A percentile compares a stretch with the other conserved stretches of the same genome.
Evolutionary conservation across 2,329 filamentous ascomycete genomes (phyloP).

Genomic region (Fusarium buharicum): DNA sequence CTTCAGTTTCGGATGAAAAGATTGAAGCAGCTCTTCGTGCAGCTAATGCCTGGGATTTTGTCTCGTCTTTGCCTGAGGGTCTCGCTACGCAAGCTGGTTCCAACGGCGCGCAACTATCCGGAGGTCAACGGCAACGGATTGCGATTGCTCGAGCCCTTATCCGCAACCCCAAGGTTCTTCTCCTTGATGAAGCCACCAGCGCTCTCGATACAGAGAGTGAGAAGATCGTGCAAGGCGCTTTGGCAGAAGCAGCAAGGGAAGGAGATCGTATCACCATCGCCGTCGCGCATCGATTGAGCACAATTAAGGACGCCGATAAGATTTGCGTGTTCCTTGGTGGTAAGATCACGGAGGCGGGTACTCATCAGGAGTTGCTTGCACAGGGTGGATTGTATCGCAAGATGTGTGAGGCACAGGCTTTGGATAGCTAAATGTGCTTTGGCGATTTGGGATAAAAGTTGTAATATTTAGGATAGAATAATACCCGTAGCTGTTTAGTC

Average conservation of each 20-base stretch:
- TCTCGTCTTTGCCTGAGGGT: constrained; percentile 53
- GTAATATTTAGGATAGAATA: constrained; percentile 29
- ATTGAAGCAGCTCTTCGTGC: constrained; percentile 59
- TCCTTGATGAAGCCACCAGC: constrained; percentile 45
- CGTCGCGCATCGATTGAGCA: constrained; percentile 92
- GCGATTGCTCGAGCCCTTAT: constrained; percentile 74
- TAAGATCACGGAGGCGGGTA: constrained; percentile 66
- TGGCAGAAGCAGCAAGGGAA: constrained; percentile 77
- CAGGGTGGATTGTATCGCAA: constrained; percentile 59
- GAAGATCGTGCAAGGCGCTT: constrained; percentile 75
- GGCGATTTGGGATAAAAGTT: neutral
- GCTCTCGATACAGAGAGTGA: constrained; percentile 45
- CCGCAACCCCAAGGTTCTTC: constrained; percentile 41
- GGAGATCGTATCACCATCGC: constrained; percentile 59
- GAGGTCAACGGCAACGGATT: constrained; percentile 74
- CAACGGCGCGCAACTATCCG: constrained; percentile 72
- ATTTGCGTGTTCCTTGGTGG: constrained; percentile 71
- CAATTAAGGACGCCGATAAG: constrained; percentile 78
- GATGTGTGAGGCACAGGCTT: constrained; percentile 58
- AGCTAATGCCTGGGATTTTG: constrained; percentile 62
- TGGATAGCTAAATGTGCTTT: constrained; percentile 42
- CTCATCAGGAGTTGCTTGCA: constrained; percentile 64
- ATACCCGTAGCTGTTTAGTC: constrained; percentile 12
- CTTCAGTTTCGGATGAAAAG: constrained; percentile 41
- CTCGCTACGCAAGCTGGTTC: constrained; percentile 71